Evolutionary conservation across 345 rosid genomes (phyloP), one percentile per base, ranked within the genome.

Genomic region (Lumnitzera racemosa): DNA sequence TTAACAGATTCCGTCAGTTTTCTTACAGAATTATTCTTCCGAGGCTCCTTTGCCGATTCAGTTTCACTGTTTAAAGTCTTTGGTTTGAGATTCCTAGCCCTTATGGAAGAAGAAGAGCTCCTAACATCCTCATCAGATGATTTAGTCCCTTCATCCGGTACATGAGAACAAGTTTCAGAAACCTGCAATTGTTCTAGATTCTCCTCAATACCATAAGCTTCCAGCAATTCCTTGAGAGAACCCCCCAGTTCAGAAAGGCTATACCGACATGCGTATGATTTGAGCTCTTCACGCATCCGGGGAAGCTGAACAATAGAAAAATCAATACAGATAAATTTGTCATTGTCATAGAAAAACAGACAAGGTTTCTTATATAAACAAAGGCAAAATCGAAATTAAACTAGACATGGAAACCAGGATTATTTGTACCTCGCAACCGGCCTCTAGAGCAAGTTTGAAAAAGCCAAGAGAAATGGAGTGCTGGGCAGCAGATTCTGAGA

Each of bases 401-500:
- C 43, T 36, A 4, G 11, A 36, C 7, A 36, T 27, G 4, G 11
- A 20, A 4, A 11, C 23, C 8, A 6, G 17, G 54, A 15, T 13
- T 16, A n/a, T 24, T 24, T 68, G 43, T 49, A 92, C 98, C 96
- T 89, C 80, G 63, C 96, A 87, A 53, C 90, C 95, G 15, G 91
- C 97, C 63, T 83, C 88, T 10, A 80, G 66, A 58, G 91, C 97
- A 55, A 94, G 97, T 73, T 84, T 89, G 72, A 94, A 89, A 66
- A 94, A 89, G 9, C 90, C 97, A 12, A 94, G 87, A 5, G 99
- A 84, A 53, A 94, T 67, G 0, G 88, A 73, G 48, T 94, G 98
- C 76, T 82, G 85, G 7, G 78, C 83, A 52, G 73, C 86, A 11
- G 90, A 74, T 72, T 92, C 96, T 15, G 94, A 80, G 53, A 82